These are phyloP conservation scores for Lentithecium fluviatile DNA, from an alignment of 495 filamentous ascomycete species.

Conservation along the genomic window DNA sequence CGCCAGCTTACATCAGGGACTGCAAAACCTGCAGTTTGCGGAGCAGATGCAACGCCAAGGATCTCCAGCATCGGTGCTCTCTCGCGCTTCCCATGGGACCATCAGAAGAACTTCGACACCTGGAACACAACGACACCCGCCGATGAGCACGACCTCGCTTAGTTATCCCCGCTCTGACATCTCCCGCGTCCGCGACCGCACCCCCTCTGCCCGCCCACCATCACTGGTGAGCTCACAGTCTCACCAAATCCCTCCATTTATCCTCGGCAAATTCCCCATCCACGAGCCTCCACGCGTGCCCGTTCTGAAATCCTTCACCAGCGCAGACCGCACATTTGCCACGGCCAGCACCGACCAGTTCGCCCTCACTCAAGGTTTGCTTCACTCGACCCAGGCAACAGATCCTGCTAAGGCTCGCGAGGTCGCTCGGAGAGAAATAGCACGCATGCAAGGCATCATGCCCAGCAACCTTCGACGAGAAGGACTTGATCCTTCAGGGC, in stretches of 20 bases:
- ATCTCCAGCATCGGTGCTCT: too few species aligned
- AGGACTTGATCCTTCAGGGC: not conserved
- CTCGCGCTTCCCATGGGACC: too few species aligned
- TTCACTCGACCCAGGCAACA: not conserved
- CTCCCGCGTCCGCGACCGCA: too few species aligned
- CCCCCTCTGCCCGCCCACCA: too few species aligned
- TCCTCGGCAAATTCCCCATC: not conserved
- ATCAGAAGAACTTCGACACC: too few species aligned
- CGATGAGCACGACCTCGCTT: too few species aligned
- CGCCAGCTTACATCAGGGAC: too few species aligned
- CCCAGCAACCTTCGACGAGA: constrained; percentile 5
- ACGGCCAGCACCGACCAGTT: not conserved
- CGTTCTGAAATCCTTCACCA: not conserved
- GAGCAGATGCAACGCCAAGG: too few species aligned
- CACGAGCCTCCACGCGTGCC: not conserved
- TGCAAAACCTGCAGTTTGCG: too few species aligned
- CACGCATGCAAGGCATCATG: constrained; percentile 12
- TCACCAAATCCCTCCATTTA: not conserved
- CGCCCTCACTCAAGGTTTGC: not conserved
- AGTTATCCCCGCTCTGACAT: too few species aligned
- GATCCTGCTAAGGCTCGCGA: not conserved
- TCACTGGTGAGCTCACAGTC: not conserved
- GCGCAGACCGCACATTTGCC: constrained; percentile 3
- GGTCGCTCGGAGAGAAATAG: not conserved
- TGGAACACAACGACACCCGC: too few species aligned